phyloP scores from a whole-genome alignment of 192 early-diverging fungal species.

The Coemansia sp. region DNA sequence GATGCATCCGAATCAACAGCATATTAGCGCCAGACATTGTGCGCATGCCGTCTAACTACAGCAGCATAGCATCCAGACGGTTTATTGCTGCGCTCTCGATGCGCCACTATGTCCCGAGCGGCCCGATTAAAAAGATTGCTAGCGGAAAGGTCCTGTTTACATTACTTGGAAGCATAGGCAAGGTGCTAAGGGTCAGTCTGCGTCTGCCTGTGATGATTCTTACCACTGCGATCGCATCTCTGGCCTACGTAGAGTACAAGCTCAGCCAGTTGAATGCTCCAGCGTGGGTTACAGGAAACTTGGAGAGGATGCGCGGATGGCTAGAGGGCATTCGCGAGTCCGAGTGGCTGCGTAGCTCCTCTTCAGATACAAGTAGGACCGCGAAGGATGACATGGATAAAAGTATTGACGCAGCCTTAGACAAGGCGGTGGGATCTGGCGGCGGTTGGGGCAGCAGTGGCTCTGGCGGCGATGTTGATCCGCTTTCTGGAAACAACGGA shows the following conservation, averaged over 20 bases:
- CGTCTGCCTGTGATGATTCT: constrained; percentile 49
- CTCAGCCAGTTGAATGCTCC: constrained; percentile 50
- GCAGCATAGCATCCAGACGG: constrained; percentile 24
- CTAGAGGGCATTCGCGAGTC: constrained; percentile 37
- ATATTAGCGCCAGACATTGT: constrained; percentile 9
- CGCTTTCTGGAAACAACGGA: constrained; percentile 18
- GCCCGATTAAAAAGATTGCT: constrained; percentile 27
- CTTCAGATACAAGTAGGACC: constrained; percentile 7
- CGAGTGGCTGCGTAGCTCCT: constrained; percentile 32
- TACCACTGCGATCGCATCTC: constrained; percentile 43
- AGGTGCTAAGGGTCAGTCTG: constrained; percentile 21
- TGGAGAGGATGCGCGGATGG: constrained; percentile 48
- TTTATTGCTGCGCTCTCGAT: constrained; percentile 43
- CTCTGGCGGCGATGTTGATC: constrained; percentile 12
- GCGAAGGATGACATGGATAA: neutral
- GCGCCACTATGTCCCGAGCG: constrained; percentile 48
- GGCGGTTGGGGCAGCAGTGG: constrained; percentile 25
- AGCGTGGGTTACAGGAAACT: constrained; percentile 40
- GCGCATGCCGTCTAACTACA: constrained; percentile 12
- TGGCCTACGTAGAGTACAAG: constrained; percentile 54
- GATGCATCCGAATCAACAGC: neutral
- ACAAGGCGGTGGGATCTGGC: constrained; percentile 30
- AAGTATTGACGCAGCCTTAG: constrained; percentile 3
- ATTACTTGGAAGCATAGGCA: constrained; percentile 29
- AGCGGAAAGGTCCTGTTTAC: constrained; percentile 28